These are phyloP conservation scores for Ceratocystis huliohia DNA, from an alignment of 2,329 filamentous ascomycete species.

Conservation along the genomic window DNA sequence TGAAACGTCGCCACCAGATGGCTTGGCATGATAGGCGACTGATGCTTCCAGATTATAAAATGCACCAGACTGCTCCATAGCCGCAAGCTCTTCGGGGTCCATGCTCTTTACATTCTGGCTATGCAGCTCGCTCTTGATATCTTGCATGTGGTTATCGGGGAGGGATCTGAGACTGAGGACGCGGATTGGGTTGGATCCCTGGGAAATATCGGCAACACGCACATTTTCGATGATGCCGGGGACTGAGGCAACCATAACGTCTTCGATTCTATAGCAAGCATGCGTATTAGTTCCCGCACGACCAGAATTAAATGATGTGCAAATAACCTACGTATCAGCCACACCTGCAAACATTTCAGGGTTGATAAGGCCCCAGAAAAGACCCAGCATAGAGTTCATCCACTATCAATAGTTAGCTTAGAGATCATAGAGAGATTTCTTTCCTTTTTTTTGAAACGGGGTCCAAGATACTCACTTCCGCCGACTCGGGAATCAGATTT, in stretches of 20 bases:
- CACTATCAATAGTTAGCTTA: conserved; percentile 34
- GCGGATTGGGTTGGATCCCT: conserved; percentile 79
- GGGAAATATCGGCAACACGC: conserved; percentile 85
- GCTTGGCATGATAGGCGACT: conserved; percentile 81
- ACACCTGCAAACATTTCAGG: conserved; percentile 88
- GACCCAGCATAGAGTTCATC: conserved; percentile 79
- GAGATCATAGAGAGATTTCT: background rate
- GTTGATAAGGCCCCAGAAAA: conserved; percentile 85
- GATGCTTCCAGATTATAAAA: conserved; percentile 89
- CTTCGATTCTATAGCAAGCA: conserved; percentile 33
- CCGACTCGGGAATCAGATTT: conserved; percentile 84
- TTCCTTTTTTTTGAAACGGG: background rate
- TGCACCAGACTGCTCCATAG: conserved; percentile 78
- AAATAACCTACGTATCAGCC: conserved; percentile 55
- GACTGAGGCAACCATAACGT: conserved; percentile 93
- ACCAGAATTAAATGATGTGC: rapidly evolving
- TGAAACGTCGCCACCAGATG: conserved; percentile 54
- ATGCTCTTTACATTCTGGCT: conserved; percentile 68
- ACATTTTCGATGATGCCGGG: conserved; percentile 88
- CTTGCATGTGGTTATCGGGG: conserved; percentile 61
- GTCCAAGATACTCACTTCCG: conserved; percentile 37
- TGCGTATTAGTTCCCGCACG: background rate
- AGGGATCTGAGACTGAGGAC: conserved; percentile 78
- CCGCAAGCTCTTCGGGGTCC: conserved; percentile 74
- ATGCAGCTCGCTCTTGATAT: conserved; percentile 70